These are phyloP conservation scores for Davidsoniella virescens DNA, from an alignment of 2,329 filamentous ascomycete species.

Conservation along the genomic window DNA sequence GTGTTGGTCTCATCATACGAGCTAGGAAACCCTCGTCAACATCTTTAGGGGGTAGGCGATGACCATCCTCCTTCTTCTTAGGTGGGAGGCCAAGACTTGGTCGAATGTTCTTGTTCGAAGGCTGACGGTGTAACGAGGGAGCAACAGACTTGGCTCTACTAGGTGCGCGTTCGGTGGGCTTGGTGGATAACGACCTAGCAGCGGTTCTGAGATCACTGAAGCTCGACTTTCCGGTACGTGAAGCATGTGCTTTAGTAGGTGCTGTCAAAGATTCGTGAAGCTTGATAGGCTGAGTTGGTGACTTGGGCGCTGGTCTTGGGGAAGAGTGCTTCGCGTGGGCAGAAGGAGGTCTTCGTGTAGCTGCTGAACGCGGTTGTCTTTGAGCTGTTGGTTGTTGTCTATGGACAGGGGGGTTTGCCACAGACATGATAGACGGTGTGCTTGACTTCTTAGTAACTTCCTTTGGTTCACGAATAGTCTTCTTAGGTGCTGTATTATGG, in stretches of 20 bases:
- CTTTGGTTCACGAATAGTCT: too few relatives aligned
- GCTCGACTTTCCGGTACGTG: slow-evolving; percentile 8
- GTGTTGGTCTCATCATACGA: slow-evolving; percentile 68
- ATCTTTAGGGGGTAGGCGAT: slow-evolving; percentile 33
- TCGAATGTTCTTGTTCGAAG: slow-evolving; percentile 25
- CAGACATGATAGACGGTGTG: background rate
- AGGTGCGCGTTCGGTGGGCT: slow-evolving; percentile 24
- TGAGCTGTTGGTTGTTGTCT: slow-evolving; percentile 16
- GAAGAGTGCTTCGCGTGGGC: slow-evolving; percentile 24
- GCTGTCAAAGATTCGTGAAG: slow-evolving; percentile 52
- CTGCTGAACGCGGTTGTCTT: slow-evolving; percentile 20
- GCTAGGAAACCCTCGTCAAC: slow-evolving; percentile 58
- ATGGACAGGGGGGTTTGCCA: slow-evolving; percentile 17
- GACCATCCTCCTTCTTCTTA: slow-evolving; percentile 32
- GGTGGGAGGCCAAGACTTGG: slow-evolving; percentile 43
- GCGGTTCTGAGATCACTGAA: slow-evolving; percentile 17
- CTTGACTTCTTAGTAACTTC: too few relatives aligned
- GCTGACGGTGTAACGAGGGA: slow-evolving; percentile 26
- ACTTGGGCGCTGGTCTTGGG: slow-evolving; percentile 33
- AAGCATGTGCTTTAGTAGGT: slow-evolving; percentile 31
- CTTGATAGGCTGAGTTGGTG: slow-evolving; percentile 51
- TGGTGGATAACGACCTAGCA: slow-evolving; percentile 22
- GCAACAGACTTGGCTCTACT: slow-evolving; percentile 28
- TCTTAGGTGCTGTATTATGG: too few relatives aligned
- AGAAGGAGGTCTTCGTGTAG: slow-evolving; percentile 28